phyloP scores from a whole-genome alignment of 371 early-diverging fungal species.

The Encephalitozoon hellem region DNA sequence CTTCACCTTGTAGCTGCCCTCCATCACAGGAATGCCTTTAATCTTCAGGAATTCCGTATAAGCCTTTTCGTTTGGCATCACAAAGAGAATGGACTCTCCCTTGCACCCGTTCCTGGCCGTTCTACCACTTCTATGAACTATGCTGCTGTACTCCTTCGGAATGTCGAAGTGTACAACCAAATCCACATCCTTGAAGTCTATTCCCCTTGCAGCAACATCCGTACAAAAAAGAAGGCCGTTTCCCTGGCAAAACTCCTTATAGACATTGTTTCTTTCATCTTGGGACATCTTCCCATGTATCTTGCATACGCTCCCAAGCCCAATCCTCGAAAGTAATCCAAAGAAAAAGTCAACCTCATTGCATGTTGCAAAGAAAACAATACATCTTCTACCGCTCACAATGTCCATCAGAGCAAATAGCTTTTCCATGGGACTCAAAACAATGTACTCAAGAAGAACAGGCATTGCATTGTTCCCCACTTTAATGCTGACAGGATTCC shows the following conservation, averaged over 20 bases:
- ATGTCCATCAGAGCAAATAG: neutral
- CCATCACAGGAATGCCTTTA: constrained; percentile 15
- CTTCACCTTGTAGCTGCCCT: neutral
- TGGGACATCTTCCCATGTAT: constrained; percentile 58
- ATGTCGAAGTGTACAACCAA: constrained; percentile 66
- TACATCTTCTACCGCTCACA: constrained; percentile 28
- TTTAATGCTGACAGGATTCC: constrained; percentile 27
- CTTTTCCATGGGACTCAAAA: constrained; percentile 16
- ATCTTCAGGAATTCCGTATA: constrained; percentile 51
- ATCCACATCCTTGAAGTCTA: constrained; percentile 56
- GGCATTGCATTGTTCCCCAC: constrained; percentile 20
- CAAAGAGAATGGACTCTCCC: constrained; percentile 68
- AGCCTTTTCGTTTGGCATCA: constrained; percentile 54
- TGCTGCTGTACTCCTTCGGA: constrained; percentile 83
- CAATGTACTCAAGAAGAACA: constrained; percentile 13
- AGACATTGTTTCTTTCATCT: constrained; percentile 45
- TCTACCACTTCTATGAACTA: constrained; percentile 92
- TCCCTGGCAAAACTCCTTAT: constrained; percentile 37
- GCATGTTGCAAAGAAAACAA: constrained; percentile 59
- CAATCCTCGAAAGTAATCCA: constrained; percentile 59
- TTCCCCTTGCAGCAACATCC: constrained; percentile 58
- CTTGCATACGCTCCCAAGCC: constrained; percentile 17
- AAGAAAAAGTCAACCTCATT: constrained; percentile 60
- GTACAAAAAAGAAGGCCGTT: constrained; percentile 52
- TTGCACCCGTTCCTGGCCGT: constrained; percentile 79